A percentile compares a stretch with the other conserved stretches of the same genome.
Conservation (phyloP, 805 yeast species). For the Blastobotrys americana region DNA sequence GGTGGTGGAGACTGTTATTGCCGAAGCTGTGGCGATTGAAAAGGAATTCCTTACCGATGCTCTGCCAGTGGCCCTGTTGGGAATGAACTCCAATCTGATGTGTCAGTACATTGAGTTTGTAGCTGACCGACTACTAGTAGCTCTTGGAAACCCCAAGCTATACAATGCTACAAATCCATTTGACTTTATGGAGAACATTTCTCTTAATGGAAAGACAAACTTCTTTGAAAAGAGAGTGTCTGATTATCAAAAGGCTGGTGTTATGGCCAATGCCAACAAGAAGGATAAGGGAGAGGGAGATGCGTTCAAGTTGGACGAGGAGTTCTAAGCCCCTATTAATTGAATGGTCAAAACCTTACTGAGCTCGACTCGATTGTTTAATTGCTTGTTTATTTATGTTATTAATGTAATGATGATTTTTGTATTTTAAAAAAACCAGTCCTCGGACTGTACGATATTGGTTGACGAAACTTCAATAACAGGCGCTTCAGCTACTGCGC, state of each 20-base stretch:
- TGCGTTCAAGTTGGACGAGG: conserved; percentile 85
- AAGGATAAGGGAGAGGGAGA: conserved; percentile 36
- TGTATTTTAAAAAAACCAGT: background rate
- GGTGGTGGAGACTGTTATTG: conserved; percentile 77
- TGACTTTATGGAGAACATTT: conserved; percentile 98
- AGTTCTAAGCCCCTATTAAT: too few species aligned
- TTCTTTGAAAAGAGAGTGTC: conserved; percentile 98
- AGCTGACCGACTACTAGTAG: conserved; percentile 88
- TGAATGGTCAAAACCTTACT: too few species aligned
- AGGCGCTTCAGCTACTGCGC: too few species aligned
- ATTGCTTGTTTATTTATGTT: background rate
- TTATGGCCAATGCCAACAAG: conserved; percentile 70
- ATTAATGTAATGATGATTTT: background rate
- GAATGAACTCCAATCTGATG: conserved; percentile 93
- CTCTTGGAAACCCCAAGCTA: conserved; percentile 84
- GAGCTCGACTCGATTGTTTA: too few species aligned
- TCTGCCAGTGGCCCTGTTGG: conserved; percentile 83
- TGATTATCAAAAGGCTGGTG: conserved; percentile 99
- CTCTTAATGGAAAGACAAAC: conserved; percentile 97
- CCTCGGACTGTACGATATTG: too few species aligned
- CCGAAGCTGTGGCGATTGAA: conserved; percentile 93
- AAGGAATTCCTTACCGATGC: conserved; percentile 94
- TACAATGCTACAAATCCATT: conserved; percentile 90
- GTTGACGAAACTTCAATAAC: too few species aligned
- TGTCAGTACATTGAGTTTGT: conserved; percentile 96